Evolutionary conservation across 306 rosid genomes (phyloP), one percentile per base, ranked within the genome.

Genomic region (Quercus ilex): DNA sequence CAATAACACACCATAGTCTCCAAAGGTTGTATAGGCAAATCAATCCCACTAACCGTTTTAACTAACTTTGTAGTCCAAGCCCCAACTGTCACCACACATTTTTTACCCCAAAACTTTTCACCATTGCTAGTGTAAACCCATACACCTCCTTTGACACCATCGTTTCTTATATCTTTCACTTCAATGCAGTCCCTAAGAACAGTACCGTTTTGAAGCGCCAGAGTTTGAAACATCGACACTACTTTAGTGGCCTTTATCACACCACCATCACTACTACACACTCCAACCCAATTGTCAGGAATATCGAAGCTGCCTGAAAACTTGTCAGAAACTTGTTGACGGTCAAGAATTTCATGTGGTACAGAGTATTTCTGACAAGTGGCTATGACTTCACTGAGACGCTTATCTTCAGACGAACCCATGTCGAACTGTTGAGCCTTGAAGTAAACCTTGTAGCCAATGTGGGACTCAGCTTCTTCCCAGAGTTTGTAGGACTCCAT

Each of bases 241-340:
- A 98, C 99, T 73, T 95, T 95, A 1, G 98, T 86, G n/a, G 99
- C 91, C 82, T 91, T 91, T 23, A 95, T 79, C 5, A 95, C 80
- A 0, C 99, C 98, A 0, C 99, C 99, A 33, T 78, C 43, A 21
- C 80, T 82, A 6, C 83, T 88, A 33, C 21, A 76, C 4, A 95
- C 38, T 2, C 86, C 99, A 18, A 87, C 20, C 93, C 96, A 95
- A n/a, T 84, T 78, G 0, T 89, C 90, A 1, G 98, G 97, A 2
- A 95, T 81, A 80, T 31, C 20, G 73, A 95, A 4, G 55, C 76
- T 26, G 21, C 96, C 91, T 25, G 89, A 72, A 79, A 84, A 87
- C 78, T 87, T 81, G 9, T 81, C 76, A 0, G 75, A 84, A 19
- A 88, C 53, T 58, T 88, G 77, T 0, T 1, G 6, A 18, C 65